Evolutionary conservation across 23 red algal genomes (phyloP).

Genomic region (Gracilariopsis chorda): DNA sequence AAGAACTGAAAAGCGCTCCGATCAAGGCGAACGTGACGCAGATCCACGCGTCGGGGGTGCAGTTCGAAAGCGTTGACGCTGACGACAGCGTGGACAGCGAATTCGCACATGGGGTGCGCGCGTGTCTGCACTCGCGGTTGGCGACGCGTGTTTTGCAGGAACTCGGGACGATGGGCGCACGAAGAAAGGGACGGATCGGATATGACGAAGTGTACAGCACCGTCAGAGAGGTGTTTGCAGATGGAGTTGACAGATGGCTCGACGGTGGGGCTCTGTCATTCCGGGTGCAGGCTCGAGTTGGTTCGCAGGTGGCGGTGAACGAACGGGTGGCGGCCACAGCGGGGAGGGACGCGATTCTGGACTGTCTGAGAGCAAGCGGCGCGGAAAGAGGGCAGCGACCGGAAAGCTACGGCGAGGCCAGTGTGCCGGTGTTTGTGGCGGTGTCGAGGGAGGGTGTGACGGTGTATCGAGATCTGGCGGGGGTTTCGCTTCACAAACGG

Average conservation of each 20-base stretch:
- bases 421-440: conserved; percentile 46
- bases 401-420: background rate
- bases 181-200: too few species aligned
- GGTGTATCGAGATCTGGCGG: conserved; percentile 63
- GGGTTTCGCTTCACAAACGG: conserved; percentile 59
- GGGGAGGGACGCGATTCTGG: conserved; percentile 43
- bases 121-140: conserved; percentile 34
- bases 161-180: background rate
- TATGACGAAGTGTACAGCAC: conserved; percentile 25
- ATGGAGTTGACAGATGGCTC: too few species aligned
- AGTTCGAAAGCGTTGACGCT: conserved; percentile 8
- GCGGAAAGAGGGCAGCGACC: background rate
- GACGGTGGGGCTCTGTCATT: background rate
- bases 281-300: conserved; percentile 14
- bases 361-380: conserved; percentile 17
- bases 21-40: background rate
- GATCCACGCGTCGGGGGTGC: conserved; percentile 38
- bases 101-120: too few species aligned
- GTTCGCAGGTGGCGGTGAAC: background rate
- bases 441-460: background rate
- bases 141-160: conserved; percentile 51
- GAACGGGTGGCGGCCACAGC: background rate
- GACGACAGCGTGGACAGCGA: too few species aligned
- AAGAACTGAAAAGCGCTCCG: background rate
- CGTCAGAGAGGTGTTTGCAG: background rate